Evolutionary conservation across 371 early-diverging fungal genomes (phyloP).

Genomic region (Coemansia sp.): DNA sequence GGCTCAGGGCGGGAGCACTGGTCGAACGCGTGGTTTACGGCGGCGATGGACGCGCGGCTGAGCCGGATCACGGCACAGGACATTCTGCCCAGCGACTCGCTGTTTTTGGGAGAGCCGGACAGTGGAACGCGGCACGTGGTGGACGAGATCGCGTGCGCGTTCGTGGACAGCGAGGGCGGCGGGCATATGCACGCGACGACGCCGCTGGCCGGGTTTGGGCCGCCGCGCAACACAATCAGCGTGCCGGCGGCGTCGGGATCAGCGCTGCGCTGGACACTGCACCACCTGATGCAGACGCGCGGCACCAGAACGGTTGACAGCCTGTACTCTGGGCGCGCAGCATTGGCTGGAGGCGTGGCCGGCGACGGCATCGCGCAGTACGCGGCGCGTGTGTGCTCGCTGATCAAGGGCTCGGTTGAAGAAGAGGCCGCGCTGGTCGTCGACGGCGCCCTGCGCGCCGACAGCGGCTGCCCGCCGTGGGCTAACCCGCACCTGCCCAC

Average conservation of each 20-base stretch:
- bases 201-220: constrained; percentile 35
- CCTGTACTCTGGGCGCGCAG: constrained; percentile 40
- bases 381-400: constrained; percentile 38
- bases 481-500: constrained; percentile 10
- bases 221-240: constrained; percentile 20
- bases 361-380: constrained; percentile 43
- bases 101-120: constrained; percentile 24
- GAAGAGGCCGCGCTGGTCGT: constrained; percentile 44
- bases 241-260: constrained; percentile 41
- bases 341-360: constrained; percentile 43
- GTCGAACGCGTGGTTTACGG: constrained; percentile 41
- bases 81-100: constrained; percentile 38
- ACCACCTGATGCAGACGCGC: constrained; percentile 38
- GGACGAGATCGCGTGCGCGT: constrained; percentile 44
- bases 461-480: constrained; percentile 12
- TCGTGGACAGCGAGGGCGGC: constrained; percentile 49
- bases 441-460: constrained; percentile 25
- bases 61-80: constrained; percentile 32
- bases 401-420: constrained; percentile 35
- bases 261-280: constrained; percentile 42
- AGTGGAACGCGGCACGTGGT: constrained; percentile 20
- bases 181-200: constrained; percentile 43
- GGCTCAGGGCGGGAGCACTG: constrained; percentile 36
- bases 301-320: constrained; percentile 33
- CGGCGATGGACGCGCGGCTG: constrained; percentile 34